phyloP scores from a whole-genome alignment of 23 red algal species.

The Gracilaria vermiculophylla region DNA sequence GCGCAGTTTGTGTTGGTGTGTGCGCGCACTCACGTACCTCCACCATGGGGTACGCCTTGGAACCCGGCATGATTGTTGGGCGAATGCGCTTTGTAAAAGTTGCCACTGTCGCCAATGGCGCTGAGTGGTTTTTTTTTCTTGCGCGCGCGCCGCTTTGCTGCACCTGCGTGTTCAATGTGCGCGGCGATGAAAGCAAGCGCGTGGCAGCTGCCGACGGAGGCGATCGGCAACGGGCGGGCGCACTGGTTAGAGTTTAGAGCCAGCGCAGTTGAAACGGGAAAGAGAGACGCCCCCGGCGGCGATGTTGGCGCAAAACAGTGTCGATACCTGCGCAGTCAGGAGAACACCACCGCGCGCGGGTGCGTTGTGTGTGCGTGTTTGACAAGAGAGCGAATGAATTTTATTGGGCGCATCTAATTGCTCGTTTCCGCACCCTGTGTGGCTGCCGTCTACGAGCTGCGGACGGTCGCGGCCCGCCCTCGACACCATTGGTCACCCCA shows the following conservation, averaged over 20 bases:
- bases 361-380: background rate
- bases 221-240: too few species aligned
- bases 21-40: background rate
- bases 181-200: too few species aligned
- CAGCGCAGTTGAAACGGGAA: too few species aligned
- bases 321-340: background rate
- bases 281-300: too few species aligned
- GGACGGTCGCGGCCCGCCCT: background rate
- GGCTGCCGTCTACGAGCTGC: background rate
- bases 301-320: too few species aligned
- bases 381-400: background rate
- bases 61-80: background rate
- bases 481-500: too few species aligned
- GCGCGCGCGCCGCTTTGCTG: too few species aligned
- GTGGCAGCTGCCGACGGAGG: too few species aligned
- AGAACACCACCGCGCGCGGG: background rate
- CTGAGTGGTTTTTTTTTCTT: background rate
- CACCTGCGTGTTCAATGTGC: too few species aligned
- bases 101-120: too few species aligned
- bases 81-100: background rate
- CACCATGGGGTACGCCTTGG: conserved; percentile 20
- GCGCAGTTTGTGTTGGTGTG: background rate
- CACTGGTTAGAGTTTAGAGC: too few species aligned
- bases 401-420: background rate
- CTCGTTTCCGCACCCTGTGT: background rate